Conservation (phyloP, 2,329 filamentous ascomycete genomes). For the Botrytis pseudocinerea region DNA sequence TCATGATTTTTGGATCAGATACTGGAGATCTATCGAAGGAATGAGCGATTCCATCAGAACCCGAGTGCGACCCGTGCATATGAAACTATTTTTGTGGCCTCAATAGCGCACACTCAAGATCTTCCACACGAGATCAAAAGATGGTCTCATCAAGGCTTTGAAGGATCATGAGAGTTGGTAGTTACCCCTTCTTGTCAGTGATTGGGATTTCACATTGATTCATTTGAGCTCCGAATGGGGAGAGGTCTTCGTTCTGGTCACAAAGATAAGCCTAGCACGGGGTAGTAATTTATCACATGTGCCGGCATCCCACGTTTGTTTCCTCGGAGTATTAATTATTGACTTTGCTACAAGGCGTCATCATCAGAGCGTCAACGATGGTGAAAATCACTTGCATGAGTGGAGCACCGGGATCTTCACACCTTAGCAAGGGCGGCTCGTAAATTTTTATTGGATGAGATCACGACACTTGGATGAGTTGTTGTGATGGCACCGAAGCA, state of each 20-base stretch:
- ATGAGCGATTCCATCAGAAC: neutral
- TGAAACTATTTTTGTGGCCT: neutral
- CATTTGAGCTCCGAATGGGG: neutral
- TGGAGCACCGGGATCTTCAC: conserved; percentile 8
- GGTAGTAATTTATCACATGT: conserved; percentile 1
- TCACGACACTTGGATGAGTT: neutral
- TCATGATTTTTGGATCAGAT: neutral
- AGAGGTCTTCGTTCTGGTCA: neutral
- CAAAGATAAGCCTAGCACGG: neutral
- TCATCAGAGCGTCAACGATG: conserved; percentile 10
- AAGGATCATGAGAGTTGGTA: neutral
- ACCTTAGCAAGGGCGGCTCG: conserved; percentile 3
- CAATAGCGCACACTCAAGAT: neutral
- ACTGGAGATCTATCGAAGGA: neutral
- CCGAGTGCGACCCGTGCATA: neutral
- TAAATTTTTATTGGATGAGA: neutral
- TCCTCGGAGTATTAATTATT: conserved; percentile 1
- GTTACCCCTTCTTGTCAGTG: neutral
- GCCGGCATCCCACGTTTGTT: neutral
- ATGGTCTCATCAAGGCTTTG: neutral
- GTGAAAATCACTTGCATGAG: conserved; percentile 18
- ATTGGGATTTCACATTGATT: conserved; percentile 5
- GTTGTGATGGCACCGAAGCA: neutral
- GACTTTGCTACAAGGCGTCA: neutral
- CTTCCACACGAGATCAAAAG: neutral